Conservation (phyloP, 495 filamentous ascomycete species). For the Aspergillus conjunctus region DNA sequence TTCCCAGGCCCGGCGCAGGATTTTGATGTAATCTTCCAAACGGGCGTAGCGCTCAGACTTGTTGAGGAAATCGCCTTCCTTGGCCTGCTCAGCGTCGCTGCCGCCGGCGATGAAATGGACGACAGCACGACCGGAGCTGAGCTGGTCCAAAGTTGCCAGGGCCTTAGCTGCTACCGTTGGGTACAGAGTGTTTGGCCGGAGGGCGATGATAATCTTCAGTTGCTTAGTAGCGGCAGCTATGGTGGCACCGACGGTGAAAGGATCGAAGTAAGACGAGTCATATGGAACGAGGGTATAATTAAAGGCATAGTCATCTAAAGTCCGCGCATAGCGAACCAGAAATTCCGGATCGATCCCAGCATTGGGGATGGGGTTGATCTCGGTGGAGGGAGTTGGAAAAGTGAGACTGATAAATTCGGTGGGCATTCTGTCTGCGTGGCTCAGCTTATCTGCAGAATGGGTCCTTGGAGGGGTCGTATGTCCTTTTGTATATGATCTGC, state of each 20-base stretch:
- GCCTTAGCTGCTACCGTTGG: conserved; percentile 58
- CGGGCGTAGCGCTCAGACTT: conserved; percentile 55
- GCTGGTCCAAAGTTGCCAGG: conserved; percentile 57
- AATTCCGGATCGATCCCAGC: conserved; percentile 50
- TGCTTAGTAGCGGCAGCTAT: conserved; percentile 54
- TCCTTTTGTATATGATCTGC: conserved; percentile 11
- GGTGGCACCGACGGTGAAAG: conserved; percentile 54
- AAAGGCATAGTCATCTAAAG: conserved; percentile 54
- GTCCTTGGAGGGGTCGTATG: neutral
- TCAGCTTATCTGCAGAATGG: neutral
- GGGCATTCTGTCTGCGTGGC: conserved; percentile 41
- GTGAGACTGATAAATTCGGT: conserved; percentile 58
- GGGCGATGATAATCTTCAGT: conserved; percentile 57
- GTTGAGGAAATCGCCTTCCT: conserved; percentile 55
- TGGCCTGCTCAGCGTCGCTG: conserved; percentile 54
- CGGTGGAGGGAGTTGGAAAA: conserved; percentile 52
- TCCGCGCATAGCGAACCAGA: conserved; percentile 50
- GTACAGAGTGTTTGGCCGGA: conserved; percentile 58
- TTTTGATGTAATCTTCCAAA: conserved; percentile 56
- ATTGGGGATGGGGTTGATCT: conserved; percentile 50
- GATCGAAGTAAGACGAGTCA: conserved; percentile 52
- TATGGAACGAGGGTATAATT: conserved; percentile 59
- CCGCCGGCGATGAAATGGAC: conserved; percentile 60
- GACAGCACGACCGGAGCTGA: conserved; percentile 51
- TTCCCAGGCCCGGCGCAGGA: conserved; percentile 54